Percentiles rank a stretch among this genome's conserved stretches.
These are phyloP conservation scores for Talaromyces piceae DNA, from an alignment of 2,329 filamentous ascomycete species.

Conservation along the genomic window DNA sequence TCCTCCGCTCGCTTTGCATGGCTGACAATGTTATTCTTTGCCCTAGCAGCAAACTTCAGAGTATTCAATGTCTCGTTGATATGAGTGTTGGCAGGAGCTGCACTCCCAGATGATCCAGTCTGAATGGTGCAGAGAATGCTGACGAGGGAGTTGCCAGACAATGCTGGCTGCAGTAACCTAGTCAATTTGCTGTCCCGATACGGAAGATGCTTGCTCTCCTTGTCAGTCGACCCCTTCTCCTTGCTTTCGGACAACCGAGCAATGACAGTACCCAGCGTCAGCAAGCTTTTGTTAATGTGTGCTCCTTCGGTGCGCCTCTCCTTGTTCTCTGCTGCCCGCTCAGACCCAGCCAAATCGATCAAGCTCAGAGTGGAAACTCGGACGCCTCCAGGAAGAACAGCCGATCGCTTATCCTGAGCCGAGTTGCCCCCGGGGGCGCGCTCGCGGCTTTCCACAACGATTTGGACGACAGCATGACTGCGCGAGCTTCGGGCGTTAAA, in stretches of 20 bases:
- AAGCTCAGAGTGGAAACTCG: constrained; percentile 90
- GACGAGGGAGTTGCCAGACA: constrained; percentile 89
- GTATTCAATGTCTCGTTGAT: constrained; percentile 89
- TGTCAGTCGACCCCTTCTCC: constrained; percentile 68
- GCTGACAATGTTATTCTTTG: constrained; percentile 96
- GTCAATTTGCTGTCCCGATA: constrained; percentile 98
- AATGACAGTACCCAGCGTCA: constrained; percentile 93
- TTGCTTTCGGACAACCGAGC: constrained; percentile 84
- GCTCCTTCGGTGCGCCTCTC: constrained; percentile 90
- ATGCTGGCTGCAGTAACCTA: constrained; percentile 77
- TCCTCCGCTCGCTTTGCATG: constrained; percentile 94
- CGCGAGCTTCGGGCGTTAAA: constrained; percentile 95
- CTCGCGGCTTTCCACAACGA: constrained; percentile 94
- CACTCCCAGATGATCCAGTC: constrained; percentile 67
- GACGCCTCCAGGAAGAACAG: constrained; percentile 74
- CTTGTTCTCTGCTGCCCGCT: constrained; percentile 91
- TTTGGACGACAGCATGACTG: constrained; percentile 97
- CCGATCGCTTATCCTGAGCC: constrained; percentile 57
- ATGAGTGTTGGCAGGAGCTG: constrained; percentile 64
- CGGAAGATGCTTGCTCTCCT: constrained; percentile 84
- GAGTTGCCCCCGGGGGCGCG: constrained; percentile 54
- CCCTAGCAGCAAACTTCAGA: constrained; percentile 89
- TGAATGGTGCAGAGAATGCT: constrained; percentile 97
- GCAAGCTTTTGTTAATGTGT: constrained; percentile 96
- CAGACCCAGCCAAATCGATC: constrained; percentile 93